Evolutionary conservation across 176 grass and related monocot genomes (phyloP).

Genomic region (Neostapfia colusana): DNA sequence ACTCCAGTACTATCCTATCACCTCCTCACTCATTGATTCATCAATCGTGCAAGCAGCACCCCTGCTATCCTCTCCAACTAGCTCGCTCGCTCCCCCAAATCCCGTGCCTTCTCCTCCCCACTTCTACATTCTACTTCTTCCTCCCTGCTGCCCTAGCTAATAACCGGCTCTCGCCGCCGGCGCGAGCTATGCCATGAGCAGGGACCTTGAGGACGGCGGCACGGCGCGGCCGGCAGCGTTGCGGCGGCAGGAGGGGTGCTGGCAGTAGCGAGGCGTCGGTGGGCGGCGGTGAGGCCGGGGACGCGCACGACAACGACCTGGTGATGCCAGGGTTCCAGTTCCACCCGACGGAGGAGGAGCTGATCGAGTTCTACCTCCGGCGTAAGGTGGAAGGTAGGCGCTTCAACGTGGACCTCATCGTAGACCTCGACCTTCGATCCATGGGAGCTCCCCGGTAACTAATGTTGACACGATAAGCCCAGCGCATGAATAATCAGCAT

Average conservation of each 20-base stretch:
- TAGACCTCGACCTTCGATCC: constrained; percentile 87
- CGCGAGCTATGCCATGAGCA: constrained; percentile 49
- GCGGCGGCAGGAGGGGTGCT: constrained; percentile 5
- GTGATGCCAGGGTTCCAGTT: constrained; percentile 93
- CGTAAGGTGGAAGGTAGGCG: constrained; percentile 82
- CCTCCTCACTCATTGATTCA: constrained; percentile 23
- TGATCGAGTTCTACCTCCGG: constrained; percentile 93
- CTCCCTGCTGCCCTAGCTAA: constrained; percentile 40
- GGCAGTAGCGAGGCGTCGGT: not conserved
- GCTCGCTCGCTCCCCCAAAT: constrained; percentile 23
- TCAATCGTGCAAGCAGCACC: constrained; percentile 48
- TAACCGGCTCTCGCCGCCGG: not conserved
- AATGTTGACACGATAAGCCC: too few species aligned
- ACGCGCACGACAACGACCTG: constrained; percentile 59
- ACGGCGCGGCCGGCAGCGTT: constrained; percentile 2
- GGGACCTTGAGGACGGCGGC: constrained; percentile 36
- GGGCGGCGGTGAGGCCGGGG: constrained; percentile 14
- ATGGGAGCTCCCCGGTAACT: constrained; percentile 79
- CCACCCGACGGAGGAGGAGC: constrained; percentile 96
- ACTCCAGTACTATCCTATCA: constrained; percentile 54
- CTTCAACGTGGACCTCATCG: constrained; percentile 95
- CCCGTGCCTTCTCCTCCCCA: too few species aligned
- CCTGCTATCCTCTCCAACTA: constrained; percentile 54
- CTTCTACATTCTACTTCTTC: not conserved
- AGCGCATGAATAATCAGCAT: too few species aligned